A percentile compares a stretch with the other conserved stretches of the same genome.
Evolutionary conservation across 179 eudicot species (phyloP).

Genomic region (Gypsophila paniculata): DNA sequence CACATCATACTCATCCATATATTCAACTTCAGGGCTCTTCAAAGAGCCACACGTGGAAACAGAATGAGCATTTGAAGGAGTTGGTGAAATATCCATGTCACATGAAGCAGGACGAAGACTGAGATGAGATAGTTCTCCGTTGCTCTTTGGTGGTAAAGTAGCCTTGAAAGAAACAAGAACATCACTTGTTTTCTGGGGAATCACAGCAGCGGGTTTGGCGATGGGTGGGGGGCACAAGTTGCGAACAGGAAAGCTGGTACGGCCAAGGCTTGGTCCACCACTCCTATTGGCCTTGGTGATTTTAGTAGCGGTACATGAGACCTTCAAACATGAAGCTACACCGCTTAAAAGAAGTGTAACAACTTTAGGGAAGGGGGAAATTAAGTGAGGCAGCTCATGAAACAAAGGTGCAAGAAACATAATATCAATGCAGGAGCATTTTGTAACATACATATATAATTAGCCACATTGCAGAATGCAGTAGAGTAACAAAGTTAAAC

Average conservation of each 20-base stretch:
- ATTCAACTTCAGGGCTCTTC: slow-evolving; percentile 88
- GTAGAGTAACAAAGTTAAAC: too few species aligned
- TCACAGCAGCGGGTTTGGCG: too few species aligned
- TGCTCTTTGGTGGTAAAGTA: slow-evolving; percentile 19
- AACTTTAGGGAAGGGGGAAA: too few species aligned
- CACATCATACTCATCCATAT: slow-evolving; percentile 58
- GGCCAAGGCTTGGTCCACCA: slow-evolving; percentile 23
- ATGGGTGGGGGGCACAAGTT: background rate
- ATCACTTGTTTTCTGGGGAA: slow-evolving; percentile 25
- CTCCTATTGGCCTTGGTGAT: slow-evolving; percentile 53
- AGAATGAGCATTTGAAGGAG: slow-evolving; percentile 47
- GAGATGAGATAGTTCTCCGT: too few species aligned
- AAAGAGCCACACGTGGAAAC: slow-evolving; percentile 78
- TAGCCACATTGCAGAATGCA: too few species aligned
- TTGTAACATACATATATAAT: too few species aligned
- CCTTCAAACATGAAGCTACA: slow-evolving; percentile 43
- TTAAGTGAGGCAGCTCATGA: too few species aligned
- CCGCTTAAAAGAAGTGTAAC: background rate
- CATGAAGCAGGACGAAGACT: slow-evolving; percentile 30
- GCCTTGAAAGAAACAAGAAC: slow-evolving; percentile 25
- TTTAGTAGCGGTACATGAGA: slow-evolving; percentile 48
- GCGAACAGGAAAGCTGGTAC: slow-evolving; percentile 28
- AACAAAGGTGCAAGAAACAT: too few species aligned
- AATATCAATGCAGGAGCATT: too few species aligned
- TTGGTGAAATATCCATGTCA: slow-evolving; percentile 51